These are phyloP conservation scores for Aspergillus sp. DNA, from an alignment of 2,329 filamentous ascomycete genomes.

Conservation along the genomic window DNA sequence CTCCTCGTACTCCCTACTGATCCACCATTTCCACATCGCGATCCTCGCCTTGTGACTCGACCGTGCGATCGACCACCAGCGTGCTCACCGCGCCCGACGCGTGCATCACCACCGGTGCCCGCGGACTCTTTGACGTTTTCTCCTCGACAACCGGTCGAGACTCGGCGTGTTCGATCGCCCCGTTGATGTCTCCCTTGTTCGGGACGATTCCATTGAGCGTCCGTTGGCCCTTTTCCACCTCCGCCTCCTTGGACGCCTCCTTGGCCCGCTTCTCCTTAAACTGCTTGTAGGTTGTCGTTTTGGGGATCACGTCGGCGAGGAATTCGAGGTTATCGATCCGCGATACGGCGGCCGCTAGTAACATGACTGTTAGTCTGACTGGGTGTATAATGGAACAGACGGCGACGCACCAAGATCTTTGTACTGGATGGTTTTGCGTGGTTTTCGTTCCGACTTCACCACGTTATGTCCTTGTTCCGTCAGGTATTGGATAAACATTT, in stretches of 20 bases:
- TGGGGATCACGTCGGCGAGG: constrained; percentile 84
- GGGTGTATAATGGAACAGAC: not conserved
- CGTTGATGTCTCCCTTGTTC: constrained; percentile 20
- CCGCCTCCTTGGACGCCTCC: constrained; percentile 30
- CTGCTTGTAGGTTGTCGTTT: constrained; percentile 76
- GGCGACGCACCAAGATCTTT: constrained; percentile 72
- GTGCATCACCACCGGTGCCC: constrained; percentile 33
- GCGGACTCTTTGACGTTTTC: constrained; percentile 26
- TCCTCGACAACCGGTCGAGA: constrained; percentile 14
- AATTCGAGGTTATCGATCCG: constrained; percentile 95
- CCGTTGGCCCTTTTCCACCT: constrained; percentile 39
- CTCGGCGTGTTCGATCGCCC: constrained; percentile 18
- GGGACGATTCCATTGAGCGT: constrained; percentile 32
- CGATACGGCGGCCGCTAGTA: constrained; percentile 73
- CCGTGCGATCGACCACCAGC: constrained; percentile 54
- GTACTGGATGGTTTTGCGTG: constrained; percentile 91
- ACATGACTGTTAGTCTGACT: constrained; percentile 11
- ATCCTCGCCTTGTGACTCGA: constrained; percentile 46
- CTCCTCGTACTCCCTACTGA: constrained; percentile 7
- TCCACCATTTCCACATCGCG: constrained; percentile 62
- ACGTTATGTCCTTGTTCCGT: constrained; percentile 82
- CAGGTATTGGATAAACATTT: constrained; percentile 94
- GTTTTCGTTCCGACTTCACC: constrained; percentile 87
- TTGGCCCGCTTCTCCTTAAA: constrained; percentile 63
- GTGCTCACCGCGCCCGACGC: constrained; percentile 48